Base-by-base conservation (phyloP, 2,329 filamentous ascomycete genomes). In the Mycosphaerelloides madeirae region DNA sequence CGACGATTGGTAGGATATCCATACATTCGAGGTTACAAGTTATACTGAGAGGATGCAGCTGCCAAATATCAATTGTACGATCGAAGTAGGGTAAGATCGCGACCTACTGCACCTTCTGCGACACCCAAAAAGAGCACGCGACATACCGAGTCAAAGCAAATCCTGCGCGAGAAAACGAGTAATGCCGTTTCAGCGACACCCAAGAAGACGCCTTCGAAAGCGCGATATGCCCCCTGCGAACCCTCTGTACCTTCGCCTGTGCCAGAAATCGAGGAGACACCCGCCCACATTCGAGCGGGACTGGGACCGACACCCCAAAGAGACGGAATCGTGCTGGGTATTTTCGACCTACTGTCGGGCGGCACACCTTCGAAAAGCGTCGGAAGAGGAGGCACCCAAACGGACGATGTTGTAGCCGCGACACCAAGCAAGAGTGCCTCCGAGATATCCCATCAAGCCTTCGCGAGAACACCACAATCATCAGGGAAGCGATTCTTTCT, bases 301-400 rank as follows among this genome's bases (percentile, higher is more conserved):
- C 52, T 93, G 49, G 85, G 85, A 2, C 87, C 87, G 1, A 93
- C 87, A 11, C 87, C 87, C 3, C 87, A 91, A 59, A 80, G 81
- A 49, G 84, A 91, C 62, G 87, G 87, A 20, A 79, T 79, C 15
- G 82, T 89, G 1, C 72, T 93, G 2, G 85, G 87, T 3, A 68
- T 93, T 14, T 93, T 93, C 61, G 87, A 91, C 59, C 67, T 85
- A 9, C 68, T 88, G 6, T 76, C 75, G 4, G 46, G 37, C 15
- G 49, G 36, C 13, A 58, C 53, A 9, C 56, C 58, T 3, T 46
- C 49, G 8, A 56, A 53, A 33, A 33, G 25, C 3, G 44, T 43
- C 9, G 38, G 33, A 29, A 60, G 58, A 18, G 57, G 62, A 3
- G 41, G 65, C 13, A 52, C 53, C 6, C 56, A 63, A 14, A 57